Evolutionary conservation across 129 eudicot species (phyloP).

Genomic region (Pittosporum tobira): DNA sequence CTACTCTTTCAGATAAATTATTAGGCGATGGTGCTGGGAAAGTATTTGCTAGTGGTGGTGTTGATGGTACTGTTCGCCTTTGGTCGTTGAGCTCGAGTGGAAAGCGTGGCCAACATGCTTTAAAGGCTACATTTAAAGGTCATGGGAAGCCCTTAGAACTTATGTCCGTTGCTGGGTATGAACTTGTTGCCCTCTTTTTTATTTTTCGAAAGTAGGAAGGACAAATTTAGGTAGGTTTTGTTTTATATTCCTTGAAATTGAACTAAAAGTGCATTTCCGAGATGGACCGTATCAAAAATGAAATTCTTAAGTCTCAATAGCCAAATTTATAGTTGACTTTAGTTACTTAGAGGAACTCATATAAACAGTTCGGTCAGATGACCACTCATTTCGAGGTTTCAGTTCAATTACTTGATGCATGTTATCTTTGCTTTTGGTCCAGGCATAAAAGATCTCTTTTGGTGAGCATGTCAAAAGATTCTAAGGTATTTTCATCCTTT

Average conservation of each 20-base stretch:
- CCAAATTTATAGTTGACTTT: neutral
- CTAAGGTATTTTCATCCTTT: conserved; percentile 45
- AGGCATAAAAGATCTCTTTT: conserved; percentile 72
- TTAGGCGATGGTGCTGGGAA: conserved; percentile 58
- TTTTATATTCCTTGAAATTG: neutral
- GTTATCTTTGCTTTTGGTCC: conserved; percentile 5
- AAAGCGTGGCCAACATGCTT: conserved; percentile 68
- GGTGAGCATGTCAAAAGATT: conserved; percentile 75
- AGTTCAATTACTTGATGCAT: neutral
- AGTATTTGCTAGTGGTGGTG: conserved; percentile 88
- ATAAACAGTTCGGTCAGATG: neutral
- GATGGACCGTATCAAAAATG: neutral
- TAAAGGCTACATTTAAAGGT: conserved; percentile 70
- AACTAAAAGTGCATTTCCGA: neutral
- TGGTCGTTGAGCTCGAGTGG: conserved; percentile 70
- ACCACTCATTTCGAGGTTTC: neutral
- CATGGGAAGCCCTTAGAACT: conserved; percentile 68
- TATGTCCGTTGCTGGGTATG: conserved; percentile 82
- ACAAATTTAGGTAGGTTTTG: too few species aligned
- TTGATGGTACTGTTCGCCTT: conserved; percentile 76
- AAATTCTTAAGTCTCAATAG: neutral
- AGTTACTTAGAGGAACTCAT: neutral
- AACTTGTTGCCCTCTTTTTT: conserved; percentile 1
- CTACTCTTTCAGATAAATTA: conserved; percentile 65
- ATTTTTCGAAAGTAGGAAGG: too few species aligned